Percentiles rank a stretch among this genome's conserved stretches.
These are phyloP conservation scores for Picea sitchensis DNA, from an alignment of 75 land plant species.

Conservation along the genomic window DNA sequence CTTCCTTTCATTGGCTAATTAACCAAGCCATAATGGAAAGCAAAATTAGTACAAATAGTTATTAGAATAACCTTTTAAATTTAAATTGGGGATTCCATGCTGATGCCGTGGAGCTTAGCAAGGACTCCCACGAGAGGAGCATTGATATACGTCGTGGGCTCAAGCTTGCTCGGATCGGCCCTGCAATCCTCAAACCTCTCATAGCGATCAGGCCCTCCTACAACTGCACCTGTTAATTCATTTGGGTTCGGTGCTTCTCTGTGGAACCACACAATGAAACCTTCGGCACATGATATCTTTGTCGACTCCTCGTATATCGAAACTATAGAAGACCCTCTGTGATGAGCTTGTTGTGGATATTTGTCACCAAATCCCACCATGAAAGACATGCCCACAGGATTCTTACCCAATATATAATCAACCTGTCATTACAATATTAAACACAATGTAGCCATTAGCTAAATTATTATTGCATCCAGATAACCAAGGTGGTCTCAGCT, in stretches of 20 bases:
- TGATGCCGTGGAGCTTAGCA: constrained; percentile 33
- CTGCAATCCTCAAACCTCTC: constrained; percentile 64
- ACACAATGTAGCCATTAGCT: background rate
- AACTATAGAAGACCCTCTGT: constrained; percentile 70
- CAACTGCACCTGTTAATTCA: constrained; percentile 68
- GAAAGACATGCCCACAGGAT: constrained; percentile 56
- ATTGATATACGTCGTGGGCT: constrained; percentile 80
- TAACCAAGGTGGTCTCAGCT: too few species aligned
- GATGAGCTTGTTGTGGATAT: constrained; percentile 73
- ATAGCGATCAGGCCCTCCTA: constrained; percentile 73
- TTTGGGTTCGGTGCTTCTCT: constrained; percentile 55
- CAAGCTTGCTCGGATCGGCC: constrained; percentile 36
- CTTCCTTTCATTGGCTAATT: too few species aligned
- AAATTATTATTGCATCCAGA: too few species aligned
- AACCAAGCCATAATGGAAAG: too few species aligned
- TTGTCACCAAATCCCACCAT: constrained; percentile 67
- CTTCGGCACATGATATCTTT: constrained; percentile 45
- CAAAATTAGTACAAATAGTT: too few species aligned
- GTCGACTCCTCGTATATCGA: constrained; percentile 8
- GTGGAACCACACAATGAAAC: constrained; percentile 53
- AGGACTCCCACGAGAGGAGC: constrained; percentile 67
- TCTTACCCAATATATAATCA: constrained; percentile 62
- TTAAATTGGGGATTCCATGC: too few species aligned
- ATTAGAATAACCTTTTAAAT: too few species aligned
- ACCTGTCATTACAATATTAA: constrained; percentile 28